These are phyloP conservation scores for Exophiala sideris DNA, from an alignment of 2,329 filamentous ascomycete genomes.

Conservation along the genomic window DNA sequence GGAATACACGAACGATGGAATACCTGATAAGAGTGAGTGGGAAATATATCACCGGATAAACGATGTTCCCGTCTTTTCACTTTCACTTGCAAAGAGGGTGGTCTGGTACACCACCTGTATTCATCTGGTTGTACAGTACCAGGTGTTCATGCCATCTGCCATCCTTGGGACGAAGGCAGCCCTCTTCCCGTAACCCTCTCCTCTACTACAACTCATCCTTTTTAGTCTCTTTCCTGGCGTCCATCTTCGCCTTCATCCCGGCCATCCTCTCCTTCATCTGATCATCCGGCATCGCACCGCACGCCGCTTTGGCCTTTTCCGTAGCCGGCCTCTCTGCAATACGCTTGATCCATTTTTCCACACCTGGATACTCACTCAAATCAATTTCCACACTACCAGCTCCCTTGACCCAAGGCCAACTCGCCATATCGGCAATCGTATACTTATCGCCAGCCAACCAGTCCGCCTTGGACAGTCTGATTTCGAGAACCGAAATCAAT, in stretches of 20 bases:
- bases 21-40: too few relatives aligned
- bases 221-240: conserved; percentile 16
- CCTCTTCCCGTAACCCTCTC: too few relatives aligned
- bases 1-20: too few relatives aligned
- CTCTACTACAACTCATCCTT: conserved; percentile 8
- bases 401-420: conserved; percentile 42
- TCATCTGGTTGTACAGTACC: background rate
- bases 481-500: conserved; percentile 46
- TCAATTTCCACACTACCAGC: conserved; percentile 32
- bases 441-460: conserved; percentile 48
- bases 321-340: conserved; percentile 34
- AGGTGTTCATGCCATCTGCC: too few relatives aligned
- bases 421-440: conserved; percentile 48
- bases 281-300: conserved; percentile 3
- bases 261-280: conserved; percentile 6
- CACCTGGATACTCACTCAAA: conserved; percentile 32
- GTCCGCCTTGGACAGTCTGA: conserved; percentile 38
- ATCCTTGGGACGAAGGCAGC: too few relatives aligned
- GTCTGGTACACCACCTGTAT: background rate
- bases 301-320: conserved; percentile 17
- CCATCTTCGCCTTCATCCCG: conserved; percentile 16
- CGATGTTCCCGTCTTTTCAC: too few relatives aligned
- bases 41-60: too few relatives aligned
- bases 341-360: conserved; percentile 33
- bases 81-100: too few relatives aligned